Conservation (phyloP, 2,329 filamentous ascomycete species). For the Periconia sp. region DNA sequence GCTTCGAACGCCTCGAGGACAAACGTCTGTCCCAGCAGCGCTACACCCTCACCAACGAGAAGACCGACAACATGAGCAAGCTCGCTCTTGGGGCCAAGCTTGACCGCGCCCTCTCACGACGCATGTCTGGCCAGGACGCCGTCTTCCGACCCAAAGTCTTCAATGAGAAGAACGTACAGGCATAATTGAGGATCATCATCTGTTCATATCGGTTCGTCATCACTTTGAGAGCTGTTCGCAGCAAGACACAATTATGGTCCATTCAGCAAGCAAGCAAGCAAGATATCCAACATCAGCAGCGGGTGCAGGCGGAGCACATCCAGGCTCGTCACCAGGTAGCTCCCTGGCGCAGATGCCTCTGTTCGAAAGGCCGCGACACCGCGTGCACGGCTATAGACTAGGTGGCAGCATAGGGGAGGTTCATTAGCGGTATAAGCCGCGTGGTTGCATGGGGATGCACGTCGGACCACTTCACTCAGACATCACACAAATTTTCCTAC, state of each 20-base stretch:
- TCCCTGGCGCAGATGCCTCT: background rate
- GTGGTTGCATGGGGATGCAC: background rate
- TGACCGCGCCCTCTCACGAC: conserved; percentile 81
- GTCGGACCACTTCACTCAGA: background rate
- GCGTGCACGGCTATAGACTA: no score
- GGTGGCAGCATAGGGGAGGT: no score
- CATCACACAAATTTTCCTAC: background rate
- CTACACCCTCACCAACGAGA: conserved; percentile 78
- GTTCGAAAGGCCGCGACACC: background rate
- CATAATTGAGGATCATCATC: conserved; percentile 20
- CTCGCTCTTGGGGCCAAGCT: conserved; percentile 89
- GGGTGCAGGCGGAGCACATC: background rate
- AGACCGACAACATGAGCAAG: conserved; percentile 82
- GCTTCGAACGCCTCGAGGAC: conserved; percentile 88
- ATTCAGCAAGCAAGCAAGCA: no score
- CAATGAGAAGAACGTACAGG: conserved; percentile 44
- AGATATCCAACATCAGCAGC: conserved; percentile 12
- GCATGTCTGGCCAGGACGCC: conserved; percentile 89
- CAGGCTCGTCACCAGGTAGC: background rate
- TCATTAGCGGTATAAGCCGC: background rate
- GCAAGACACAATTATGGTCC: conserved; percentile 7
- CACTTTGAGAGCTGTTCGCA: conserved; percentile 8
- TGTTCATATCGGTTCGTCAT: background rate
- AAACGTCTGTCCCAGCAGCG: conserved; percentile 83
- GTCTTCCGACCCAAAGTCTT: conserved; percentile 69